Percentiles rank a stretch among this genome's conserved stretches.
These are phyloP conservation scores for Penicillium verhagenii DNA, from an alignment of 495 filamentous ascomycete genomes.

Conservation along the genomic window DNA sequence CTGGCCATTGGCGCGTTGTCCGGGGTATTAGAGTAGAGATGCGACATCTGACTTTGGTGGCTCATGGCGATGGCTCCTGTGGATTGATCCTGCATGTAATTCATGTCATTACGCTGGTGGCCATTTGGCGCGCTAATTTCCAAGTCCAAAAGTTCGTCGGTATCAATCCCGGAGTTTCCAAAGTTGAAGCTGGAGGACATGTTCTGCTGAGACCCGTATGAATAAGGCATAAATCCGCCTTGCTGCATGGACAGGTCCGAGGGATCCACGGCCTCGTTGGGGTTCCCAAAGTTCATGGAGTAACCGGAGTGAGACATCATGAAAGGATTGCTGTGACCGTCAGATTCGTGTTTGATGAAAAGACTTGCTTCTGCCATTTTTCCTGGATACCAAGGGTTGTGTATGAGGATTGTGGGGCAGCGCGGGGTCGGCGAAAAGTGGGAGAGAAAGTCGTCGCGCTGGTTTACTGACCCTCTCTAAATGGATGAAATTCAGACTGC, in stretches of 20 bases:
- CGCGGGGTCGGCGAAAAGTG: constrained; percentile 17
- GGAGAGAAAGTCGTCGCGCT: constrained; percentile 20
- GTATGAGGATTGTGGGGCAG: constrained; percentile 8
- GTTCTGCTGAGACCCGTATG: constrained; percentile 50
- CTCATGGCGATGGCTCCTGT: constrained; percentile 46
- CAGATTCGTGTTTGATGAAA: constrained; percentile 77
- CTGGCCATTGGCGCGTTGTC: constrained; percentile 86
- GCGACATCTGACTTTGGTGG: constrained; percentile 58
- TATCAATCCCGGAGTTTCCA: constrained; percentile 54
- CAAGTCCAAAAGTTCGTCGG: constrained; percentile 53
- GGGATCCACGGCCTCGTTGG: constrained; percentile 72
- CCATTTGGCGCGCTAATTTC: constrained; percentile 50
- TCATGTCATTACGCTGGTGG: constrained; percentile 38
- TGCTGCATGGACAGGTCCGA: constrained; percentile 76
- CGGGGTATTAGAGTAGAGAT: constrained; percentile 80
- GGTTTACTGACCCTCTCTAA: constrained; percentile 28
- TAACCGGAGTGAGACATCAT: constrained; percentile 59
- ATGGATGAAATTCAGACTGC: constrained; percentile 3
- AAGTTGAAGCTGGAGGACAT: constrained; percentile 53
- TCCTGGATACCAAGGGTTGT: constrained; percentile 5
- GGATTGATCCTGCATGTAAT: constrained; percentile 49
- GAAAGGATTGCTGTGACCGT: constrained; percentile 58
- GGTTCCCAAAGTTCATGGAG: constrained; percentile 64
- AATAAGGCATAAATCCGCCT: constrained; percentile 49
- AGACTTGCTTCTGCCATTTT: constrained; percentile 51